These are phyloP conservation scores for Syncephalastrum sp. DNA, from an alignment of 371 early-diverging fungal species.

Conservation along the genomic window DNA sequence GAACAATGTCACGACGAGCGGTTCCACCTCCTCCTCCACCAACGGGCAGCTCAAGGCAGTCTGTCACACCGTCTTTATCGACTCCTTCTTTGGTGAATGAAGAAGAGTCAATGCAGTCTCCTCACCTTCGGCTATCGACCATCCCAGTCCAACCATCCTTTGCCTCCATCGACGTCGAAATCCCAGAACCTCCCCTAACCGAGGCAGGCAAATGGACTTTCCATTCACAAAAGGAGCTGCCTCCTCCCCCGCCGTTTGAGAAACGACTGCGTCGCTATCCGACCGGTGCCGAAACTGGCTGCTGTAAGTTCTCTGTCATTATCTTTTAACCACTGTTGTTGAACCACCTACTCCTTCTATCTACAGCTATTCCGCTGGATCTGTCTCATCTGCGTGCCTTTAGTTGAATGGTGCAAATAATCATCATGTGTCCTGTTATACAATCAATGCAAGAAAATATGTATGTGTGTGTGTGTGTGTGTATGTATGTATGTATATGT, in stretches of 20 bases:
- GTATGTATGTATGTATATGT: too few relatives aligned
- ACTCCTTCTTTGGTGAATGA: too few relatives aligned
- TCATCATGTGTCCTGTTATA: too few relatives aligned
- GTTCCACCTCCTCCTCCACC: too few relatives aligned
- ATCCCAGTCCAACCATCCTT: conserved; percentile 45
- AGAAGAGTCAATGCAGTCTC: conserved; percentile 17
- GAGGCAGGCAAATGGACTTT: conserved; percentile 55
- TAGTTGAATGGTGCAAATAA: background rate
- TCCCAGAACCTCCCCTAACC: conserved; percentile 49
- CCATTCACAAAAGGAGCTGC: conserved; percentile 46
- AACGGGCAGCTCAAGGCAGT: too few relatives aligned
- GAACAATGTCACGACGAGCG: too few relatives aligned
- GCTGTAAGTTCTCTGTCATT: conserved; percentile 30
- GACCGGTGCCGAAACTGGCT: conserved; percentile 48
- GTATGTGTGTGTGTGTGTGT: too few relatives aligned
- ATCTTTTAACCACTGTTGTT: background rate
- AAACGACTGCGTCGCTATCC: conserved; percentile 43
- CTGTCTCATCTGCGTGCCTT: conserved; percentile 36
- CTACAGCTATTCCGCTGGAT: conserved; percentile 40
- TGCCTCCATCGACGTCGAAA: conserved; percentile 30
- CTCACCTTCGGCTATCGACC: conserved; percentile 30
- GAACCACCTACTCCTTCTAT: too few relatives aligned
- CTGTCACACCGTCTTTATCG: too few relatives aligned
- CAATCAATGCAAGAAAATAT: too few relatives aligned
- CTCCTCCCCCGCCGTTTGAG: conserved; percentile 49